These are phyloP conservation scores for Podospora conica DNA, from an alignment of 495 filamentous ascomycete genomes.

Conservation along the genomic window DNA sequence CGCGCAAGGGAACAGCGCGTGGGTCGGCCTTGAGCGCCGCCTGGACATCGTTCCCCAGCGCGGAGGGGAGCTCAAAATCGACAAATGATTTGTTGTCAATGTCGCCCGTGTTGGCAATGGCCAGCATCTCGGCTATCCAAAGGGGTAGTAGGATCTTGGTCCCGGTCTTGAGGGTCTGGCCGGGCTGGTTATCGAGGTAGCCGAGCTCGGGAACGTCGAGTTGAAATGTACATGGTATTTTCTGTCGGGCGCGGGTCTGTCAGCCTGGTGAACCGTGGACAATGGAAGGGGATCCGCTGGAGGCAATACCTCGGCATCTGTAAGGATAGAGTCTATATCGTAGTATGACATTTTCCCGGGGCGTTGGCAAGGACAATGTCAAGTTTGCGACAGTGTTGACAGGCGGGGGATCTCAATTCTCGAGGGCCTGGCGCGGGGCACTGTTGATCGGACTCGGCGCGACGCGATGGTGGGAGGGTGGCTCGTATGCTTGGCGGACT, in stretches of 20 bases:
- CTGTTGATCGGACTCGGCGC: background rate
- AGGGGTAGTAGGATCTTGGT: conserved; percentile 78
- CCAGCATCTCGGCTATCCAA: conserved; percentile 97
- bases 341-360: conserved; percentile 73
- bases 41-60: conserved; percentile 72
- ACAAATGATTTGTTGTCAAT: conserved; percentile 52
- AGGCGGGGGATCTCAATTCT: background rate
- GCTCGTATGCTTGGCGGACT: background rate
- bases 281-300: background rate
- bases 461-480: background rate
- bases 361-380: background rate
- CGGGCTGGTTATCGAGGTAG: conserved; percentile 68
- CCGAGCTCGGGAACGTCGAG: conserved; percentile 81
- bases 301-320: conserved; percentile 69
- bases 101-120: conserved; percentile 59
- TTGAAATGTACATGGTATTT: conserved; percentile 92
- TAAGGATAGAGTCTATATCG: conserved; percentile 88
- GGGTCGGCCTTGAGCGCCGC: conserved; percentile 90
- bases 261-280: background rate
- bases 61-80: conserved; percentile 72
- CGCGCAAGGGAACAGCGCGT: conserved; percentile 73
- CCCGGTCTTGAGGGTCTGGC: conserved; percentile 63
- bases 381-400: background rate
- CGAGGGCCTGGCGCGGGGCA: background rate
- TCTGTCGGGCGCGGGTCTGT: conserved; percentile 46